phyloP scores from a whole-genome alignment of 208 protist genomes.

The Acanthamoeba healyi region DNA sequence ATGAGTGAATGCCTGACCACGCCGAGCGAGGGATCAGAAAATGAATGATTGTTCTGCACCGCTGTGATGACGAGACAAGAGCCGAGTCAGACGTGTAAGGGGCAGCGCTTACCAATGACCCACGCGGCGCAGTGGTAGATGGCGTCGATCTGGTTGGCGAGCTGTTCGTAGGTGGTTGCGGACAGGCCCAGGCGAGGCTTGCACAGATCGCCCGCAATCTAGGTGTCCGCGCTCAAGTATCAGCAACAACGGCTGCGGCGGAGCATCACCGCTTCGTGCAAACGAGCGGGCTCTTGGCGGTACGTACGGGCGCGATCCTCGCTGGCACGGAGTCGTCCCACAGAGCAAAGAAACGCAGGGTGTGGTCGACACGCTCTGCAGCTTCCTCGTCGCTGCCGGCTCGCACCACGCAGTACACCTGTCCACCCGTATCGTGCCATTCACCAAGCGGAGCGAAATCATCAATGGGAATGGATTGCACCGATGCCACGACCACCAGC shows the following conservation, averaged over 20 bases:
- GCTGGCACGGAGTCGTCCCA: background rate
- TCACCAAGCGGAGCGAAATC: background rate
- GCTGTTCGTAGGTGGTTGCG: background rate
- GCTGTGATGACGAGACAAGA: slow-evolving; percentile 35
- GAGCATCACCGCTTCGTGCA: too few relatives aligned
- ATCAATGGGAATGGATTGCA: too few relatives aligned
- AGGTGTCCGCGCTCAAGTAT: too few relatives aligned
- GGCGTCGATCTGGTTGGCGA: slow-evolving; percentile 28
- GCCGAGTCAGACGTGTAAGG: too few relatives aligned
- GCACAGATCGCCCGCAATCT: slow-evolving; percentile 26
- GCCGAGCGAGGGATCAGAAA: too few relatives aligned
- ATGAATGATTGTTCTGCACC: too few relatives aligned
- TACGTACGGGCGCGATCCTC: background rate
- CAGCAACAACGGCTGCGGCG: too few relatives aligned
- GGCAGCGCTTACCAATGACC: slow-evolving; percentile 61
- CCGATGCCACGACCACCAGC: too few relatives aligned
- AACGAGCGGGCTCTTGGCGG: too few relatives aligned
- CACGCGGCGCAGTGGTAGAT: slow-evolving; percentile 75
- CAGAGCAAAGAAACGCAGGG: background rate
- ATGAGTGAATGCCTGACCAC: too few relatives aligned
- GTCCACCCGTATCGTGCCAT: too few relatives aligned
- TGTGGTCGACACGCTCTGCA: background rate
- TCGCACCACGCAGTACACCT: slow-evolving; percentile 2
- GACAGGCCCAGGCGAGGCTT: background rate
- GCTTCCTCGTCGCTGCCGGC: slow-evolving; percentile 16